Conservation (phyloP, 352 stramenopile genomes). For the Globisporangium abappressorium region DNA sequence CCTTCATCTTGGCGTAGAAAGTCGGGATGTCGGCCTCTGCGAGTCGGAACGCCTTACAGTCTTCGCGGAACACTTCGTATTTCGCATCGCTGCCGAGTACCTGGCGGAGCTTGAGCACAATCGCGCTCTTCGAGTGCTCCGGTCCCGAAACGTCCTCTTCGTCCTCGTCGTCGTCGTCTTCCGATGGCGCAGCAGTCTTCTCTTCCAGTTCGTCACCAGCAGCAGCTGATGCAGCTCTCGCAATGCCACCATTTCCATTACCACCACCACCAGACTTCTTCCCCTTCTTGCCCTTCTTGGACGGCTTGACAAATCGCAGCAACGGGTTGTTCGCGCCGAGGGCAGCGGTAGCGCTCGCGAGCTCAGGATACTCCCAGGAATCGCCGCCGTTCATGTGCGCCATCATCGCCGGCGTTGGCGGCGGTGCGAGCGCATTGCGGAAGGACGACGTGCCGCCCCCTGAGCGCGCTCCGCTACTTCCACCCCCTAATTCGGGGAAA, state of each 20-base stretch:
- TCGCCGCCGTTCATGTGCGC: slow-evolving; percentile 67
- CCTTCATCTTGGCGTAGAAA: slow-evolving; percentile 73
- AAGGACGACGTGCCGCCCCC: slow-evolving; percentile 31
- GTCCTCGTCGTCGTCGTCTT: slow-evolving; percentile 33
- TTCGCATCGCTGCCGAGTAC: slow-evolving; percentile 75
- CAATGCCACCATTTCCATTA: slow-evolving; percentile 3
- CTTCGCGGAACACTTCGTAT: slow-evolving; percentile 80
- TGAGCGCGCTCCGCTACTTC: slow-evolving; percentile 14
- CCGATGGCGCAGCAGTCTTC: slow-evolving; percentile 28
- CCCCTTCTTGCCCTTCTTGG: slow-evolving; percentile 57
- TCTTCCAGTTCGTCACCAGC: slow-evolving; percentile 39
- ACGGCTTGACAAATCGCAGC: slow-evolving; percentile 73
- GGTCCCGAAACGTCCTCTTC: slow-evolving; percentile 29
- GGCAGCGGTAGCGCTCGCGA: slow-evolving; percentile 58
- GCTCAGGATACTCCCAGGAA: slow-evolving; percentile 69
- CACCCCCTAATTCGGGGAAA: slow-evolving; percentile 55
- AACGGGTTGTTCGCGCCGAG: slow-evolving; percentile 81
- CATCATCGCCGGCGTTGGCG: slow-evolving; percentile 64
- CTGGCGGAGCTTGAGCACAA: slow-evolving; percentile 78
- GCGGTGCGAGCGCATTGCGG: slow-evolving; percentile 66
- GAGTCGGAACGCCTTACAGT: slow-evolving; percentile 68
- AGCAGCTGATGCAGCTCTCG: background rate
- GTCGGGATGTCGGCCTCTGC: slow-evolving; percentile 51
- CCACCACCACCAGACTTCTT: slow-evolving; percentile 21
- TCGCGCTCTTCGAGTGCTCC: slow-evolving; percentile 59